phyloP scores from a whole-genome alignment of 306 rosid genomes.

The Biancaea sappan region DNA sequence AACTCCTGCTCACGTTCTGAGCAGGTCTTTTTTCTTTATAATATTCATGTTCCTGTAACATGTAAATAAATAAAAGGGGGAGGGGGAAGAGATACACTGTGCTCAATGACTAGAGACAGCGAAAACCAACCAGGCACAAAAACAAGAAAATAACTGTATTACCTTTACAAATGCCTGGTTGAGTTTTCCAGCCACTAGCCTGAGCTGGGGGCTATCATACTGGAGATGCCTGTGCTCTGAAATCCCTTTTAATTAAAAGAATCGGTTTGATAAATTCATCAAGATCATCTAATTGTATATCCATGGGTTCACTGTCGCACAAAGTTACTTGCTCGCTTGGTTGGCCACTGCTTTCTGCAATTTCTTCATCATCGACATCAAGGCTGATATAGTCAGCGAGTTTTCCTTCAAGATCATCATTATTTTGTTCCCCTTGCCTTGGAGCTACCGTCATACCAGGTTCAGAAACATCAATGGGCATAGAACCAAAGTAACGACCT shows the following conservation, averaged over 20 bases:
- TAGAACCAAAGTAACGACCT: conserved; percentile 64
- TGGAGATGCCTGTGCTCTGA: conserved; percentile 14
- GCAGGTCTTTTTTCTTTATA: conserved; percentile 1
- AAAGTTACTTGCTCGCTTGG: conserved; percentile 31
- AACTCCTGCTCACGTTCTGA: background rate
- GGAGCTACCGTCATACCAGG: conserved; percentile 34
- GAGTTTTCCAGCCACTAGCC: background rate
- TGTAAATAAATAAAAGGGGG: background rate
- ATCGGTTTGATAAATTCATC: conserved; percentile 57
- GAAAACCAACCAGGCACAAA: background rate
- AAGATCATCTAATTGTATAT: conserved; percentile 43
- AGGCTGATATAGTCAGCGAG: conserved; percentile 52
- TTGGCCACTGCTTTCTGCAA: conserved; percentile 37
- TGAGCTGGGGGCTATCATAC: conserved; percentile 13
- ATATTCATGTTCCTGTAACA: conserved; percentile 8
- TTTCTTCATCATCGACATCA: conserved; percentile 49
- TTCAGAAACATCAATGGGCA: conserved; percentile 27
- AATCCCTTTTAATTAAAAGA: conserved; percentile 44
- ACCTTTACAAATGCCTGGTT: background rate
- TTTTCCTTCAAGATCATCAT: conserved; percentile 36
- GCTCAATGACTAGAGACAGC: background rate
- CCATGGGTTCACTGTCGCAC: conserved; percentile 42
- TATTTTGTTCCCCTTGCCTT: conserved; percentile 35
- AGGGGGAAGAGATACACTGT: background rate
- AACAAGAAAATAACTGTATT: background rate